A percentile compares a stretch with the other conserved stretches of the same genome.
Conservation (phyloP, 768 basidiomycete genomes). For the Pleurotus platypus region DNA sequence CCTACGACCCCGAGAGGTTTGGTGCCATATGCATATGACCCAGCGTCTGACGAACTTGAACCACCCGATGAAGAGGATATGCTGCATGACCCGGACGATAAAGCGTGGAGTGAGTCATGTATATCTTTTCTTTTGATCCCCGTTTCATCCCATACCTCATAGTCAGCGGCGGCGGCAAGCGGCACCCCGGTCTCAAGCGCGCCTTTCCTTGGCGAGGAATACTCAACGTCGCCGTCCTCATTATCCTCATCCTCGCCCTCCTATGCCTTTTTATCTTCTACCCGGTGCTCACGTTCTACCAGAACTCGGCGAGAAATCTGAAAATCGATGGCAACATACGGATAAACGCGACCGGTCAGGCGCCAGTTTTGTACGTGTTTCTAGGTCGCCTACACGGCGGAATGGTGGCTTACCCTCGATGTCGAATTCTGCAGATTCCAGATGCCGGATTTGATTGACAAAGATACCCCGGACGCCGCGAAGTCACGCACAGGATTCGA, state of each 20-base stretch:
- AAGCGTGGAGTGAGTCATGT: slow-evolving; percentile 13
- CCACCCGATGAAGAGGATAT: slow-evolving; percentile 71
- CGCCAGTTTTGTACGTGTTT: slow-evolving; percentile 42
- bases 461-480: slow-evolving; percentile 59
- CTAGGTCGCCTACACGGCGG: not conserved
- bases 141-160: not conserved
- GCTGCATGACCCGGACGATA: slow-evolving; percentile 55
- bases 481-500: slow-evolving; percentile 69
- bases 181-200: slow-evolving; percentile 13
- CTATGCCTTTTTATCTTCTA: slow-evolving; percentile 79
- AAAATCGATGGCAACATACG: slow-evolving; percentile 60
- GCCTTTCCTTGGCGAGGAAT: slow-evolving; percentile 45
- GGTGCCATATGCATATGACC: slow-evolving; percentile 72
- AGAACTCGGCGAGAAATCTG: slow-evolving; percentile 28
- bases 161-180: not conserved
- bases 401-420: slow-evolving; percentile 1
- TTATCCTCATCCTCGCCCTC: slow-evolving; percentile 57
- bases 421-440: slow-evolving; percentile 23
- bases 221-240: slow-evolving; percentile 66
- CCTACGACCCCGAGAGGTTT: slow-evolving; percentile 30
- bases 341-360: slow-evolving; percentile 69
- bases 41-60: slow-evolving; percentile 49
- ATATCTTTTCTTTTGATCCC: not conserved
- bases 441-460: slow-evolving; percentile 66
- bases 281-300: slow-evolving; percentile 60